Base-by-base conservation (phyloP, 139 green algal species). In the Coelastrella sp. region DNA sequence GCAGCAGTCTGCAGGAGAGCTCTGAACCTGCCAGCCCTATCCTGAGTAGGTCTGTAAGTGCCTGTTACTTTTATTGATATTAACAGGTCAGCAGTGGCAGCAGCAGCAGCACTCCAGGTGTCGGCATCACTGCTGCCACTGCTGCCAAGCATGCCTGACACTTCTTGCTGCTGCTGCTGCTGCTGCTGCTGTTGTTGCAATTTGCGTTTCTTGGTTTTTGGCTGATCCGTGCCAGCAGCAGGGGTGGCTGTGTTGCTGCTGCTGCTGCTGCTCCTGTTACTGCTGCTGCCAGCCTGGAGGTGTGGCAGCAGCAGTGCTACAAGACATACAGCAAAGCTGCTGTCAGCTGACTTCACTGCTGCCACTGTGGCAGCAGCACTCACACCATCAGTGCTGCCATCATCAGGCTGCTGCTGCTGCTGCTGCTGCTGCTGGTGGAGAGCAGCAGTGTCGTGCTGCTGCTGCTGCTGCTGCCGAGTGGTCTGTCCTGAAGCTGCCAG, bases 21-120 rank as follows among this genome's bases (percentile, higher is more conserved):
- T 11, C n/a, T 88, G 49, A 88, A 66, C 8, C 63, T 49, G 7
- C 84, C 84, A 1, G 19, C 61, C n/a, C 27, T 66, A n/a, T 88
- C 84, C 20, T 88, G 84, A 56, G 84, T 88, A 10, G 84, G 84
- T 25, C 84, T 57, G 66, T 88, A 88, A 57, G 66, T 88, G 11
- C 35, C 56, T 25, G 68, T 81, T 15, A 6, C 8, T 57, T 68
- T 88, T 0, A 88, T 22, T 22, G 66, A 6, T 1, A 70, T 14
- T 19, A 88, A 35, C 15, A 88, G 84, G 4, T 80, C 22, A 25
- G 84, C 84, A 27, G 65, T 15, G 0, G 68, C 84, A 58, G 20
- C 20, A 24, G 84, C 84, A 35, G 84, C 84, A 58, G 19, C 19
- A 57, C 68, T 59, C 84, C 84, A 88, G 63, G 61, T 78, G 82